Conservation (phyloP, 2,329 filamentous ascomycete genomes). For the Pezicula radicicola region DNA sequence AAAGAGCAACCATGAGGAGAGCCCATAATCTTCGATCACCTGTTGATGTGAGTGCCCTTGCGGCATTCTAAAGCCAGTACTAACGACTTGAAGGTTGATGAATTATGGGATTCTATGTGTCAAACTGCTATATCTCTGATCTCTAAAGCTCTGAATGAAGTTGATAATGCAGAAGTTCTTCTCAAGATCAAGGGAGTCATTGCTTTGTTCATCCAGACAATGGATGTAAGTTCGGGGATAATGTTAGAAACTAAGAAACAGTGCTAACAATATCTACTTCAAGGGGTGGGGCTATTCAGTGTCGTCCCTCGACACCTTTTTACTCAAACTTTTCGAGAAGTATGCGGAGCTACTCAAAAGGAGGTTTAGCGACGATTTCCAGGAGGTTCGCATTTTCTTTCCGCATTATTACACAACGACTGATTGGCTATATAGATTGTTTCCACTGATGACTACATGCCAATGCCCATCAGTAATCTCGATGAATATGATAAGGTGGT, state of each 20-base stretch:
- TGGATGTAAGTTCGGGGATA: conserved; percentile 64
- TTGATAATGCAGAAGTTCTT: conserved; percentile 85
- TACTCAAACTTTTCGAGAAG: conserved; percentile 88
- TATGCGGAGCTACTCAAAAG: conserved; percentile 89
- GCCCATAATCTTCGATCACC: conserved; percentile 78
- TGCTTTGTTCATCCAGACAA: conserved; percentile 93
- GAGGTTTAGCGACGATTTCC: conserved; percentile 92
- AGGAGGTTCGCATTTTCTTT: conserved; percentile 57
- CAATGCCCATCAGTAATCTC: conserved; percentile 87
- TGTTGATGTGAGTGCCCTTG: conserved; percentile 63
- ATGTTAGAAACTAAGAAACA: background rate
- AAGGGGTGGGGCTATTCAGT: conserved; percentile 90
- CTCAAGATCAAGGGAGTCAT: conserved; percentile 94
- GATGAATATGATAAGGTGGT: conserved; percentile 96
- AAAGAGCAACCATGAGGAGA: conserved; percentile 87
- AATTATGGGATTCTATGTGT: conserved; percentile 98
- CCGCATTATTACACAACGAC: background rate
- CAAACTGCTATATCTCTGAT: conserved; percentile 81
- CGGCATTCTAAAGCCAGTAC: conserved; percentile 3
- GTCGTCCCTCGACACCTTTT: conserved; percentile 73
- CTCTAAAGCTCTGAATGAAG: conserved; percentile 69
- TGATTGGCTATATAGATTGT: conserved; percentile 48
- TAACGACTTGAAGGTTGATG: conserved; percentile 68
- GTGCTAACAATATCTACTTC: conserved; percentile 7
- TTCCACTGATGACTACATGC: conserved; percentile 99